Base-by-base conservation (phyloP, 2,329 filamentous ascomycete genomes). In the Fusarium virguliforme region DNA sequence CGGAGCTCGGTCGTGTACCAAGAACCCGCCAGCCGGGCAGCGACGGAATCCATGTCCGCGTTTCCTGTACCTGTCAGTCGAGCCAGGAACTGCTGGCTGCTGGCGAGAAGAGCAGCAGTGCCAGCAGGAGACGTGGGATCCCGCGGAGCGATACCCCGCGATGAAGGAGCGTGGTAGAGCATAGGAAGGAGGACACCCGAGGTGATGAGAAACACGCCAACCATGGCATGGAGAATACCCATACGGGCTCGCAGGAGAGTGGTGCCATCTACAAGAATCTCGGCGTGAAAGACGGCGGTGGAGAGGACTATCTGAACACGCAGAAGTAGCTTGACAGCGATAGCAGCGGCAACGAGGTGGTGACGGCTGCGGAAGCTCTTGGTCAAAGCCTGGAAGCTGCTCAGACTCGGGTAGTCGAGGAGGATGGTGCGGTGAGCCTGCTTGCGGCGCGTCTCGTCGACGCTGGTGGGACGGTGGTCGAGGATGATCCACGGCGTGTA, bases 401-500 rank as follows among this genome's bases (percentile, higher is more conserved):
- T 60, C 13, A 77, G 64, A 53, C 71, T 71, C 4, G 68, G 56
- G 43, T 78, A 78, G 32, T 78, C 76, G 18, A 78, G 74, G 7
- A 78, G 54, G 30, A 78, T 64, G 8, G 76, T 76, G 22, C 76
- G 71, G 7, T 69, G 73, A 24, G 74, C 74, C 56, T 77, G 75
- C 24, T 76, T 77, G 18, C 75, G 72, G n/a, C 72, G 70, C 15
- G 75, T 75, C 35, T 77, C 75, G 6, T 75, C 68, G 4, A 73
- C 74, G n/a, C 70, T 74, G 10, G 60, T 61, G 1, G 75, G 75
- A 55, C 69, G 65, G 12, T 61, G 58, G 28, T 77, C 64, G 62
- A 78, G 76, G 30, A 75, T 61, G 26, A 78, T 78, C 76, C 76
- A 78, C 4, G 76, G 76, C 54, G 61, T 77, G 35, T 76, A 78